Evolutionary conservation across 495 filamentous ascomycete species (phyloP), one percentile per base, ranked within the genome.

Genomic region (Annulohypoxylon maeteangense): DNA sequence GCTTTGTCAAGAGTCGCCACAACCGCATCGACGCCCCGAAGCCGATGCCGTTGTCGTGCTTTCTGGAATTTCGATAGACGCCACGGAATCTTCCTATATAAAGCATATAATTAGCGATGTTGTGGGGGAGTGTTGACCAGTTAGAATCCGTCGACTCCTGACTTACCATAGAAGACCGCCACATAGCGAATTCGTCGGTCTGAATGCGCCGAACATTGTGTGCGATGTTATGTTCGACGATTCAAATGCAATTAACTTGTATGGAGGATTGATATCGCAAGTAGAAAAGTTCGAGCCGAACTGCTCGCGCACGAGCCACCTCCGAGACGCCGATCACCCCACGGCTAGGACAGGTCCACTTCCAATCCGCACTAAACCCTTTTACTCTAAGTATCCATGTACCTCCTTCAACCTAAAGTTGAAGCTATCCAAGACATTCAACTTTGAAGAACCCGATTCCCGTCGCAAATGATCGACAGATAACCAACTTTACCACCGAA

Each of bases 61-160:
- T 99, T 99, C 78, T 98, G 95, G 72, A 90, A 90, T 61, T 84
- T 80, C 44, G 95, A 99, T 76, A 99, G 90, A 53, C 96, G 92
- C 93, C 93, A 99, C 63, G 95, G 96, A 78, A 91, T 94, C 90
- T 99, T 99, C 95, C 95, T 98, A 71, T 72, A 63, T 7, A 55
- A 34, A 5, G 34, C 59, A 10, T 59, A 29, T 34, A 16, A 62
- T 74, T 53, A 74, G 65, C 31, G 44, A 66, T 22, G 40, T 2
- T 40, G 36, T 27, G 62, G 20, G 23, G 38, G 22, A 59, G 14
- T n/a, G n/a, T 29, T 6, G 14, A 27, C 12, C 45, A 20, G 4
- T 4, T 50, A 25, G 10, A 50, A 2, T 8, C 7, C 2, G 3
- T 1, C 11, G 5, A 5, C 12, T 11, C n/a, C 4, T 3, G 12